Percentiles rank a stretch among this genome's conserved stretches.
Conservation (phyloP, 768 basidiomycete species). For the Holtermannia corniformis region DNA sequence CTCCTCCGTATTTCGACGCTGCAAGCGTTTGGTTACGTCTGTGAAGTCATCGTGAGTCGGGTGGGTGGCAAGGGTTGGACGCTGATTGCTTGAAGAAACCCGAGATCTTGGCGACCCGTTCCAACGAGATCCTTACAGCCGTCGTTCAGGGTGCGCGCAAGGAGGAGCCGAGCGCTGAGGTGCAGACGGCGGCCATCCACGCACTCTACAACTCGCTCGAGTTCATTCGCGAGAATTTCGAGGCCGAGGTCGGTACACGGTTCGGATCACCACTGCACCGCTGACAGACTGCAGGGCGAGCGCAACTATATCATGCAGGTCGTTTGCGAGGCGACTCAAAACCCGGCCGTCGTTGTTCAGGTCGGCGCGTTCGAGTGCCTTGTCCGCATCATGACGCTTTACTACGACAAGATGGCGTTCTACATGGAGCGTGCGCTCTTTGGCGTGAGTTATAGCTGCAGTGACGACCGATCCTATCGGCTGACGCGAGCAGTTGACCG, state of each 20-base stretch:
- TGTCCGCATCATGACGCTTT: slow-evolving; percentile 91
- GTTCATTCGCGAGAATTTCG: slow-evolving; percentile 96
- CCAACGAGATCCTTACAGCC: slow-evolving; percentile 95
- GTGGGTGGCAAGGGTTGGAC: background rate
- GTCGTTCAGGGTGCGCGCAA: slow-evolving; percentile 97
- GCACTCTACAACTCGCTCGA: slow-evolving; percentile 91
- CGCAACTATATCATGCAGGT: slow-evolving; percentile 99
- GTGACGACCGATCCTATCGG: background rate
- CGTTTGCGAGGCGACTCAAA: slow-evolving; percentile 96
- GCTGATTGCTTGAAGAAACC: slow-evolving; percentile 58
- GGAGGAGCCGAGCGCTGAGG: slow-evolving; percentile 82
- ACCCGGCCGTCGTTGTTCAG: slow-evolving; percentile 65
- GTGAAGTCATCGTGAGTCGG: slow-evolving; percentile 80
- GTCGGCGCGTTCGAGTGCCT: slow-evolving; percentile 94
- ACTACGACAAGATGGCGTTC: slow-evolving; percentile 97
- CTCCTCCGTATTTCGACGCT: slow-evolving; percentile 67
- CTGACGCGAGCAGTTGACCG: slow-evolving; percentile 59
- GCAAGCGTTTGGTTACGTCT: slow-evolving; percentile 93
- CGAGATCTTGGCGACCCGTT: slow-evolving; percentile 73
- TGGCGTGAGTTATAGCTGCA: slow-evolving; percentile 54
- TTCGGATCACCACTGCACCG: background rate
- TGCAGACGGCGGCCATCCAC: slow-evolving; percentile 85
- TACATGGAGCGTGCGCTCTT: slow-evolving; percentile 99
- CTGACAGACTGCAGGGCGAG: slow-evolving; percentile 83
- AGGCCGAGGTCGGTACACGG: slow-evolving; percentile 66